A percentile compares a stretch with the other conserved stretches of the same genome.
Evolutionary conservation across 148 eudicot species (phyloP).

Genomic region (Dianthus caryophyllus): DNA sequence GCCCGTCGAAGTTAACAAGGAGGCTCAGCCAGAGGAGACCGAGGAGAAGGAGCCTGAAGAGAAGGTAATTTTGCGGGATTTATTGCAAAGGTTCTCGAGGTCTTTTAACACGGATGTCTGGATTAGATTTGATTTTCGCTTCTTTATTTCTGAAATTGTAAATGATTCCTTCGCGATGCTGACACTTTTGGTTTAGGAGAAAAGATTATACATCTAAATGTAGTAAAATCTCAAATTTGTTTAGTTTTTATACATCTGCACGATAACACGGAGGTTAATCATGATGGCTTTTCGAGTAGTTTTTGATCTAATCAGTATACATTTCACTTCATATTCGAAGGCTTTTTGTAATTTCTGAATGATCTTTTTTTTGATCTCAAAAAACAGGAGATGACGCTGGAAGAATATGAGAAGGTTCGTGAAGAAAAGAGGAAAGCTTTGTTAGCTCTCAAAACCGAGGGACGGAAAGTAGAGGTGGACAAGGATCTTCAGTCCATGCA

Average conservation of each 20-base stretch:
- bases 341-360: no score
- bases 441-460: conserved; percentile 58
- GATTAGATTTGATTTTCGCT: background rate
- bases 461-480: conserved; percentile 65
- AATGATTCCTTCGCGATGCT: background rate
- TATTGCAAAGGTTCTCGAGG: background rate
- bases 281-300: no score
- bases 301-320: no score
- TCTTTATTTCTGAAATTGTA: no score
- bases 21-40: conserved; percentile 49
- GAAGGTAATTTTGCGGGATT: conserved; percentile 41
- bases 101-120: background rate
- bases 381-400: conserved; percentile 86
- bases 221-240: no score
- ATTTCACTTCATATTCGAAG: no score
- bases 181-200: background rate
- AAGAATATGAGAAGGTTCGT: conserved; percentile 73
- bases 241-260: no score
- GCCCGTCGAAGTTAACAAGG: conserved; percentile 55
- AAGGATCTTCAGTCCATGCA: conserved; percentile 79
- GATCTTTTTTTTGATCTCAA: background rate
- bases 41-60: conserved; percentile 88
- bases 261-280: no score
- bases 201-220: no score
- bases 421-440: conserved; percentile 88